Base-by-base conservation (phyloP, 164 flowering plant species). In the Liquidambar formosana region DNA sequence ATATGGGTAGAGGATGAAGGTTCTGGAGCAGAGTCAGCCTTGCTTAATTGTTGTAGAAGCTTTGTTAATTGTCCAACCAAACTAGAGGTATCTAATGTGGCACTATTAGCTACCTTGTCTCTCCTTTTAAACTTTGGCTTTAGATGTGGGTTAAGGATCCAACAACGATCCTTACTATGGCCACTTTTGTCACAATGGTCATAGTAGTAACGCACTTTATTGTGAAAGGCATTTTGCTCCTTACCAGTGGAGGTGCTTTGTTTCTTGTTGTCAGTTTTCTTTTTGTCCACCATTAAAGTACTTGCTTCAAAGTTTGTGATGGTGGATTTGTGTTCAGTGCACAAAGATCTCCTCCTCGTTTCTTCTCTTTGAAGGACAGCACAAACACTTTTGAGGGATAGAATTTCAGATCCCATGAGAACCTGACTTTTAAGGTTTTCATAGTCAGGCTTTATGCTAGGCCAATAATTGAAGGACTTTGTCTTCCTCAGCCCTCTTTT, bases 401-500 rank as follows among this genome's bases (percentile, higher is more conserved):
- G 38, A 4, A 57, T 4, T 10, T 14, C 23, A 1, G 65, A 1
- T 44, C 52, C 26, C 78, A 76, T 68, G n/a, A 76, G 59, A 59
- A 68, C 58, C 4, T 57, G 33, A 22, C 75, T 64, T 11, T 16
- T 33, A 2, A 71, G 22, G 53, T 57, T 27, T 41, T 76, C 72
- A 63, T 48, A 71, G 8, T 67, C 49, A 10, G 64, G 46, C 1
- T 44, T 66, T 12, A 66, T 8, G 26, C 65, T 45, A n/a, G 25
- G 41, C 57, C 0, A 75, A 28, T 33, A 75, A 47, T 4, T 69
- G 52, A 26, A 75, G 62, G 0, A 48, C 43, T 5, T 63, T 63
- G 52, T 76, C 78, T 57, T 71, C 57, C 61, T 71, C 65, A 18
- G 41, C 75, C 3, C 65, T 22, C 57, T 71, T 16, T 10, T 33